phyloP scores from a whole-genome alignment of 2,329 filamentous ascomycete species.

The Claviceps lovelessii region DNA sequence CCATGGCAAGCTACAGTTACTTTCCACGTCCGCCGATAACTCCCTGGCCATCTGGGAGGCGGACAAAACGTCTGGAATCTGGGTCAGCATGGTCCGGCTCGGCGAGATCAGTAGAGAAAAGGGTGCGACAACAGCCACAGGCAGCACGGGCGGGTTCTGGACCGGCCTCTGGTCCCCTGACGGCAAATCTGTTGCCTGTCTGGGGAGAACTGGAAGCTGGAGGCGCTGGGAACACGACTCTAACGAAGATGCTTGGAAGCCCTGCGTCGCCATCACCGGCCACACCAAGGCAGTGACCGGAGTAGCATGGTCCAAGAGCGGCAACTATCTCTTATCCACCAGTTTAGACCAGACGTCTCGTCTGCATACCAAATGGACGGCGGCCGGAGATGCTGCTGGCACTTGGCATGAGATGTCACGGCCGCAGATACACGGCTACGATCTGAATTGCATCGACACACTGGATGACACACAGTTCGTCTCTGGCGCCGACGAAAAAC shows the following conservation, averaged over 20 bases:
- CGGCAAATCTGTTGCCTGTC: conserved; percentile 59
- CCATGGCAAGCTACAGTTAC: conserved; percentile 48
- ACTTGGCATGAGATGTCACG: conserved; percentile 95
- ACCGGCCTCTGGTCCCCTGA: conserved; percentile 80
- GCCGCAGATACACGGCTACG: conserved; percentile 95
- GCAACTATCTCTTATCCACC: conserved; percentile 76
- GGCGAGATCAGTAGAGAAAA: conserved; percentile 93
- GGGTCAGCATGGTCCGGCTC: conserved; percentile 72
- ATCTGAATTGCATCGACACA: conserved; percentile 83
- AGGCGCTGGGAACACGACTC: conserved; percentile 60
- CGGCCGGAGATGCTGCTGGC: conserved; percentile 19
- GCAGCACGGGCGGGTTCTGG: conserved; percentile 94
- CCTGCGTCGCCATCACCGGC: conserved; percentile 63
- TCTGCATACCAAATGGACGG: conserved; percentile 67
- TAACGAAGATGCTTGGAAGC: conserved; percentile 55
- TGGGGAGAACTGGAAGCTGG: conserved; percentile 90
- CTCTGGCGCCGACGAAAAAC: conserved; percentile 91
- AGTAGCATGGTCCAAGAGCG: conserved; percentile 69
- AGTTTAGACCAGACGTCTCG: conserved; percentile 86
- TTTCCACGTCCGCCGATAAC: conserved; percentile 90
- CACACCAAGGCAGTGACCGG: conserved; percentile 73
- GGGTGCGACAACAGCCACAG: conserved; percentile 89
- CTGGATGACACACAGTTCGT: conserved; percentile 66
- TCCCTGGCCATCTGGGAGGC: conserved; percentile 87
- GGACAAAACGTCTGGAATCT: conserved; percentile 71